Evolutionary conservation across 352 stramenopile species (phyloP).

Genomic region (Phytopythium mirpurense): DNA sequence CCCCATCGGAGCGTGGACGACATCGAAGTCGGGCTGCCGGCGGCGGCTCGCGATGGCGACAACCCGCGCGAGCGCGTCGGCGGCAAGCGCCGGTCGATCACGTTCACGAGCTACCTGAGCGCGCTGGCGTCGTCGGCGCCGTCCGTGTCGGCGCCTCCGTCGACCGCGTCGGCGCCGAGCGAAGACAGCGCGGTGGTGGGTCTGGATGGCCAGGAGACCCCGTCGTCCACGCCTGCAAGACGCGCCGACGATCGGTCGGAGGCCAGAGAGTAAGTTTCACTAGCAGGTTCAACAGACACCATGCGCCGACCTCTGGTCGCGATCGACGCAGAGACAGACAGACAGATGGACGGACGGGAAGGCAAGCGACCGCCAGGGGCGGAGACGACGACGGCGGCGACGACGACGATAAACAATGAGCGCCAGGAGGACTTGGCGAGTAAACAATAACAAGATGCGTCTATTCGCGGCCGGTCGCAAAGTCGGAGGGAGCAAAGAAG

Average conservation of each 20-base stretch:
- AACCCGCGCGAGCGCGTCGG: slow-evolving; percentile 37
- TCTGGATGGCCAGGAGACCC: not conserved
- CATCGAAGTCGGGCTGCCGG: slow-evolving; percentile 66
- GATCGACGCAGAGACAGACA: too few relatives aligned
- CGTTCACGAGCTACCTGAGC: slow-evolving; percentile 52
- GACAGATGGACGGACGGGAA: too few relatives aligned
- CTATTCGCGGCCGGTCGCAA: slow-evolving; percentile 1
- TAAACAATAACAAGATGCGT: slow-evolving; percentile 2
- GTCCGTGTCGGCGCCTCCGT: not conserved
- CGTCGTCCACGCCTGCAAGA: not conserved
- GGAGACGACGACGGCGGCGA: not conserved
- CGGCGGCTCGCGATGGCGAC: slow-evolving; percentile 34
- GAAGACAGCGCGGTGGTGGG: not conserved
- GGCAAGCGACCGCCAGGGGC: not conserved
- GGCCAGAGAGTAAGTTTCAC: not conserved
- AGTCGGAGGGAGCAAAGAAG: not conserved
- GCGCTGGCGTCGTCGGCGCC: not conserved
- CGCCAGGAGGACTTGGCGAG: not conserved
- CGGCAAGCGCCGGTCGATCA: slow-evolving; percentile 68
- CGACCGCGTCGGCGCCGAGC: not conserved
- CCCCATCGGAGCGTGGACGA: slow-evolving; percentile 61
- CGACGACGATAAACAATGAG: not conserved
- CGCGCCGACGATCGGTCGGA: not conserved
- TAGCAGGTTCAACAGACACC: too few relatives aligned
- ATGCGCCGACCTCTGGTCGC: too few relatives aligned